Conservation (phyloP, 2,329 filamentous ascomycete species). For the Blastomyces parvus region DNA sequence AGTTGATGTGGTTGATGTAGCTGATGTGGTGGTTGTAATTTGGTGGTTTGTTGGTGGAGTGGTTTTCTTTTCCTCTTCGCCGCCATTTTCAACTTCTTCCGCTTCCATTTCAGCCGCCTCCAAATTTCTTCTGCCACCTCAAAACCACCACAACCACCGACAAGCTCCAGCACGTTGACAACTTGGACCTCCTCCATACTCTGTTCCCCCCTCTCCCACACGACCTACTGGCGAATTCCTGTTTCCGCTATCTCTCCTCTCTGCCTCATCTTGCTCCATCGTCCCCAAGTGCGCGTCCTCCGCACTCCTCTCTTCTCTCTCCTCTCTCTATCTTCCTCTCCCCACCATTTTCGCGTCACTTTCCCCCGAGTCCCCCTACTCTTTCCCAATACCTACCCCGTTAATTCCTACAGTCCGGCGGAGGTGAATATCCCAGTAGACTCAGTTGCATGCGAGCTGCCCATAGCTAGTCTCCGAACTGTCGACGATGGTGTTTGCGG, state of each 20-base stretch:
- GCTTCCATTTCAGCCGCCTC: neutral
- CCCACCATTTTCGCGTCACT: constrained; percentile 7
- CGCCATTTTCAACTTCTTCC: neutral
- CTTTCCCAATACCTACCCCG: neutral
- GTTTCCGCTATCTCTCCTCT: neutral
- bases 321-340: neutral
- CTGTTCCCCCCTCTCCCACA: neutral
- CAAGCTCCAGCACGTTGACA: no score
- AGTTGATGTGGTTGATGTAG: neutral
- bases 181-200: neutral
- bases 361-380: neutral
- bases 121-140: neutral
- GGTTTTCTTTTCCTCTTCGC: neutral
- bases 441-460: constrained; percentile 4
- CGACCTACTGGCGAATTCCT: neutral
- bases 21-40: neutral
- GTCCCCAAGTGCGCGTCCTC: neutral
- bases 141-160: neutral
- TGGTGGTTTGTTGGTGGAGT: neutral
- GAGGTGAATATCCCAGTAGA: constrained; percentile 1
- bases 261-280: neutral
- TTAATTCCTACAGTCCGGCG: neutral
- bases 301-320: neutral
- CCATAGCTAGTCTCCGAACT: constrained; percentile 1
- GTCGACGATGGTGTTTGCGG: constrained; percentile 35